Conservation (phyloP, 2,329 filamentous ascomycete genomes). For the Bimuria novae-zelandiae region DNA sequence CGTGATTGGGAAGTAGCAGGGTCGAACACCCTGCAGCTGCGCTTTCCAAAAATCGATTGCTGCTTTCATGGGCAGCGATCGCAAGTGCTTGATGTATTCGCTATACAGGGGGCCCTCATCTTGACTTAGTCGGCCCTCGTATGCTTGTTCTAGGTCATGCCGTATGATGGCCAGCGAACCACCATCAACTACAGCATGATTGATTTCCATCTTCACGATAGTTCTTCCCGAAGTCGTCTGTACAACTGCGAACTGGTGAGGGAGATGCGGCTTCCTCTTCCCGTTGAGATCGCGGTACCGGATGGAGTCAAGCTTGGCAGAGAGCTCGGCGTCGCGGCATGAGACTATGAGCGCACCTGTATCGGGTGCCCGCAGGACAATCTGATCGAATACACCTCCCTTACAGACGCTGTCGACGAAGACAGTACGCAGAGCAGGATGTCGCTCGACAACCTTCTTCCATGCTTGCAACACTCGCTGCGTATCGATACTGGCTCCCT, state of each 20-base stretch:
- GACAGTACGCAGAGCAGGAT: conserved; percentile 39
- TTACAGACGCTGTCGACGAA: conserved; percentile 42
- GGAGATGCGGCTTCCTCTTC: conserved; percentile 36
- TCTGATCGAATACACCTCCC: conserved; percentile 43
- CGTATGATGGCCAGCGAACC: conserved; percentile 37
- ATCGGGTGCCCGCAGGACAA: conserved; percentile 35
- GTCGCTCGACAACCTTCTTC: conserved; percentile 38
- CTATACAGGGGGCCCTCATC: conserved; percentile 39
- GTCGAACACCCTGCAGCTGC: conserved; percentile 34
- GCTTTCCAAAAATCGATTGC: conserved; percentile 39
- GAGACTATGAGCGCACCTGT: conserved; percentile 27
- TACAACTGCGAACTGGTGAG: conserved; percentile 38
- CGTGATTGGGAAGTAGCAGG: conserved; percentile 39
- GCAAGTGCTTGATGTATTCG: conserved; percentile 42
- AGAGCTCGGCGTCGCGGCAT: conserved; percentile 31
- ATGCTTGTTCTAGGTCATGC: conserved; percentile 37
- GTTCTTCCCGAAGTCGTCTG: conserved; percentile 34
- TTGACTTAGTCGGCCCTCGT: conserved; percentile 28
- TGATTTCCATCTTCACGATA: conserved; percentile 42
- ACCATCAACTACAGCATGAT: conserved; percentile 43
- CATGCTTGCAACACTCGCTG: conserved; percentile 30
- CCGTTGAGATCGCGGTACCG: conserved; percentile 33
- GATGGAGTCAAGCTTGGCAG: conserved; percentile 27
- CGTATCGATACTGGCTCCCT: conserved; percentile 26
- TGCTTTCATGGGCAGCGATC: conserved; percentile 21